Percentiles rank a stretch among this genome's conserved stretches.
Conservation (phyloP, 2,329 filamentous ascomycete species). For the Amphichorda felina region DNA sequence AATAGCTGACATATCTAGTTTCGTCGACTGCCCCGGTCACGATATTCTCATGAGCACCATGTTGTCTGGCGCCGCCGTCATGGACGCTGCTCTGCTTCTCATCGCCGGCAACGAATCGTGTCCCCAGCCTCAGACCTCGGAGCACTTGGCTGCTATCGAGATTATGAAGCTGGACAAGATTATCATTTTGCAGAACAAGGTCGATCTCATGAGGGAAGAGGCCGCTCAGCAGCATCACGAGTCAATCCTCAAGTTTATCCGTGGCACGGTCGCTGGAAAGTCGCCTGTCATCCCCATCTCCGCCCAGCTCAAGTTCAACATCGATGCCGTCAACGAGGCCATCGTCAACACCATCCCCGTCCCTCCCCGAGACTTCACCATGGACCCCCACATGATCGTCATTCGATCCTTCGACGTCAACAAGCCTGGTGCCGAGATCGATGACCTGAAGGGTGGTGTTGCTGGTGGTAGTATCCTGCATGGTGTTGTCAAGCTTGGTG, state of each 20-base stretch:
- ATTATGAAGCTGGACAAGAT: constrained; percentile 99
- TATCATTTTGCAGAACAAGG: constrained; percentile 99
- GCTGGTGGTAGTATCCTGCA: constrained; percentile 94
- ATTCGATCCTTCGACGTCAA: constrained; percentile 99
- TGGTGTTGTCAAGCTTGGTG: constrained; percentile 90
- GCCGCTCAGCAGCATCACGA: constrained; percentile 88
- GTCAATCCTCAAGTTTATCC: constrained; percentile 96
- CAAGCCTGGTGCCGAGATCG: constrained; percentile 98
- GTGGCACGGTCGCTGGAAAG: constrained; percentile 91
- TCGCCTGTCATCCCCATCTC: constrained; percentile 94
- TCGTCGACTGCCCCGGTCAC: constrained; percentile 98
- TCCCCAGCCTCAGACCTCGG: constrained; percentile 95
- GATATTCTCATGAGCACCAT: constrained; percentile 99
- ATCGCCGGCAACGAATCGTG: constrained; percentile 98
- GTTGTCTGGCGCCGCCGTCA: constrained; percentile 98
- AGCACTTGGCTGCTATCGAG: constrained; percentile 97
- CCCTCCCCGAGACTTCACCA: constrained; percentile 78
- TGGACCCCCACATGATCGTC: constrained; percentile 95
- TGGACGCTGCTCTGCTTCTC: constrained; percentile 92
- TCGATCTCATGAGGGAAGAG: constrained; percentile 95
- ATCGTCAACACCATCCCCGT: constrained; percentile 93
- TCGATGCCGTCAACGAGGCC: constrained; percentile 93
- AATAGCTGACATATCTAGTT: constrained; percentile 35
- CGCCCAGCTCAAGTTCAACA: constrained; percentile 98
- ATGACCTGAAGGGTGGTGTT: constrained; percentile 96